A percentile compares a stretch with the other conserved stretches of the same genome.
Conservation (phyloP, 345 rosid genomes). For the Arabis alpina region DNA sequence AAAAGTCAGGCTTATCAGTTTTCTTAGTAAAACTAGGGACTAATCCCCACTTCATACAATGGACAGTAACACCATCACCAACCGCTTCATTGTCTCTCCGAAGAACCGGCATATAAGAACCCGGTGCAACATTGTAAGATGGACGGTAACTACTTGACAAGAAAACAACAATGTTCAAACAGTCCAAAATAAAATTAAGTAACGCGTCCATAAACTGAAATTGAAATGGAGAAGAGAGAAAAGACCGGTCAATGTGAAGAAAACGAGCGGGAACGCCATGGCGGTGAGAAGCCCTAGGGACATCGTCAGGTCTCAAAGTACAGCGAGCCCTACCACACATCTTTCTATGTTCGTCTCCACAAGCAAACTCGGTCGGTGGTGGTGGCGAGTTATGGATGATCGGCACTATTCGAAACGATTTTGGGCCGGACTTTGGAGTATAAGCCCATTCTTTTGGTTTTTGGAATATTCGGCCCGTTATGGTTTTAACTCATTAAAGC, state of each 20-base stretch:
- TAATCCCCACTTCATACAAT: constrained; percentile 94
- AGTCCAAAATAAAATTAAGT: no score
- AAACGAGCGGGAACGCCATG: constrained; percentile 45
- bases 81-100: constrained; percentile 55
- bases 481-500: no score
- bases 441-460: no score
- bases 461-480: no score
- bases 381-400: no score
- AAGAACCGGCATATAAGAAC: constrained; percentile 67
- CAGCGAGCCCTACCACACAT: constrained; percentile 96
- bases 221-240: not conserved
- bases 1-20: constrained; percentile 81
- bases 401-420: no score
- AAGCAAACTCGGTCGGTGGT: not conserved
- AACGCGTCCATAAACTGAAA: not conserved
- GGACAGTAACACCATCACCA: constrained; percentile 57
- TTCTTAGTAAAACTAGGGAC: constrained; percentile 81
- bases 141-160: constrained; percentile 68
- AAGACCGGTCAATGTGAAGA: constrained; percentile 63
- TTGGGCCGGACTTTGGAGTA: no score
- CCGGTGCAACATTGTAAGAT: constrained; percentile 75
- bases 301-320: constrained; percentile 65
- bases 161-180: not conserved
- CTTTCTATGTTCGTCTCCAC: constrained; percentile 1
- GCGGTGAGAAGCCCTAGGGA: constrained; percentile 73